phyloP scores from a whole-genome alignment of 2,329 filamentous ascomycete species.

The Calonectria pauciramosa region DNA sequence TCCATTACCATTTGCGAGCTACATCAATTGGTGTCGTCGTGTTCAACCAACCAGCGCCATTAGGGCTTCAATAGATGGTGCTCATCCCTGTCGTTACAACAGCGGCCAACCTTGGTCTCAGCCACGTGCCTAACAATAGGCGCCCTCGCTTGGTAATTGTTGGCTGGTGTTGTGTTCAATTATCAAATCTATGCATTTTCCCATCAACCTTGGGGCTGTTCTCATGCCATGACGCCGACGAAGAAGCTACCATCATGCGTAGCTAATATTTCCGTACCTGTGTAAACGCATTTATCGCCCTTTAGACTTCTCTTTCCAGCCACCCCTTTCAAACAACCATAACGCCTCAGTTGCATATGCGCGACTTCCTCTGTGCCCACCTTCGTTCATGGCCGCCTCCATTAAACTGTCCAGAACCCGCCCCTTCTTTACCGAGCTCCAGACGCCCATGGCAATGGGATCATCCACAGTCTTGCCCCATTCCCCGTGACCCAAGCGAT shows the following conservation, averaged over 20 bases:
- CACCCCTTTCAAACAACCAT: slow-evolving; percentile 84
- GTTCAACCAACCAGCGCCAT: slow-evolving; percentile 13
- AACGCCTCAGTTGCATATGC: slow-evolving; percentile 91
- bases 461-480: slow-evolving; percentile 72
- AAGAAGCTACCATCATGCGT: not conserved
- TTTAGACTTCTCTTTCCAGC: slow-evolving; percentile 74
- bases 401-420: slow-evolving; percentile 82
- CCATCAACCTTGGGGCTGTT: not conserved
- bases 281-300: slow-evolving; percentile 58
- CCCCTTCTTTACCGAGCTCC: slow-evolving; percentile 83
- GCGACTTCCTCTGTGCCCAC: slow-evolving; percentile 82
- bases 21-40: slow-evolving; percentile 1
- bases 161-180: not conserved
- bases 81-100: not conserved
- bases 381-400: slow-evolving; percentile 78
- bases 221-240: not conserved
- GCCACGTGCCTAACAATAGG: not conserved
- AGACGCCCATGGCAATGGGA: slow-evolving; percentile 82
- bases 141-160: not conserved
- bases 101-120: not conserved
- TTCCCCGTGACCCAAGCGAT: slow-evolving; percentile 81
- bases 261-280: not conserved
- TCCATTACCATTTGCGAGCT: slow-evolving; percentile 1
- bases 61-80: not conserved
- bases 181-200: not conserved